Evolutionary conservation across 2,329 filamentous ascomycete species (phyloP).

Genomic region (Diplodia scrobiculata): DNA sequence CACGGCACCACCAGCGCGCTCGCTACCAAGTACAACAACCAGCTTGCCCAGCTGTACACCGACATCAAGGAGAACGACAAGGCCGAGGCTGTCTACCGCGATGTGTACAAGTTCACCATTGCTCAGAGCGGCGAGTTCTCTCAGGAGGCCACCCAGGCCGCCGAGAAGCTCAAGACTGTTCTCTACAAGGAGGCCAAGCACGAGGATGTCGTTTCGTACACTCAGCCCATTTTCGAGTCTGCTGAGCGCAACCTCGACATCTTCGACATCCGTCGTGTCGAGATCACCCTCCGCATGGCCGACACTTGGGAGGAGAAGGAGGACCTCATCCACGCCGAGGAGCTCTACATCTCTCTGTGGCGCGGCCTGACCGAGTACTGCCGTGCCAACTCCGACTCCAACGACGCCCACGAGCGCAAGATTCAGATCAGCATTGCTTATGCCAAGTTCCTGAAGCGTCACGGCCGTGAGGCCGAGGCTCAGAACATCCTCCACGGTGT

Average conservation of each 20-base stretch:
- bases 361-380: conserved; percentile 28
- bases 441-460: conserved; percentile 26
- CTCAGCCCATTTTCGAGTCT: conserved; percentile 29
- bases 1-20: conserved; percentile 31
- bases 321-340: conserved; percentile 36
- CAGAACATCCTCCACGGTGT: conserved; percentile 28
- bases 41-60: conserved; percentile 36
- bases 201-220: conserved; percentile 28
- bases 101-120: conserved; percentile 35
- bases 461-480: conserved; percentile 26
- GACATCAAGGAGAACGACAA: conserved; percentile 34
- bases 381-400: conserved; percentile 17
- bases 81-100: conserved; percentile 35
- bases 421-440: conserved; percentile 28
- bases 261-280: conserved; percentile 29
- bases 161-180: conserved; percentile 35
- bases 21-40: conserved; percentile 33
- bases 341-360: conserved; percentile 33
- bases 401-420: conserved; percentile 28
- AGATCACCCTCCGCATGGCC: conserved; percentile 28
- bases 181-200: conserved; percentile 30
- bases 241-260: conserved; percentile 29
- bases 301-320: conserved; percentile 35
- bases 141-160: conserved; percentile 32
- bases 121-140: conserved; percentile 35